phyloP scores from a whole-genome alignment of 768 basidiomycete genomes.

The Hygrocybe coccinea region DNA sequence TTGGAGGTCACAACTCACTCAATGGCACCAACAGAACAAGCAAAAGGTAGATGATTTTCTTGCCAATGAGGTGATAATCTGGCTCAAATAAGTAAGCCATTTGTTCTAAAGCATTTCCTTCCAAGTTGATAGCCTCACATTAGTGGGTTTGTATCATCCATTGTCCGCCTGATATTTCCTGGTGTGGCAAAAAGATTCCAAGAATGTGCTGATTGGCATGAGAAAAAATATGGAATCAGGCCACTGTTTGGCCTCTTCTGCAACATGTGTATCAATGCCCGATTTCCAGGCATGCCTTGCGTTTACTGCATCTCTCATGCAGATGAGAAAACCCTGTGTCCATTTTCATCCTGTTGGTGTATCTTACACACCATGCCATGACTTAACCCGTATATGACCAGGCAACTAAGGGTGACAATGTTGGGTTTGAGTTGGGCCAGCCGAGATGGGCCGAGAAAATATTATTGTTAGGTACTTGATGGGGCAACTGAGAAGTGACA shows the following conservation, averaged over 20 bases:
- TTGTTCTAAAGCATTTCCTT: not conserved
- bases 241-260: not conserved
- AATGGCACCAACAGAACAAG: too few species aligned
- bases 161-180: not conserved
- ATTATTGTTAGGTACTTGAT: too few species aligned
- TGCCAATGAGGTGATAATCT: too few species aligned
- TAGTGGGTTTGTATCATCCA: too few species aligned
- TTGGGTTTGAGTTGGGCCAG: too few species aligned
- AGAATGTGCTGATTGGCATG: not conserved
- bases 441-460: too few species aligned
- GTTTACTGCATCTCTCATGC: not conserved
- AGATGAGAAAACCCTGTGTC: not conserved
- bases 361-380: too few species aligned
- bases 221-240: not conserved
- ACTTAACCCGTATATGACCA: too few species aligned
- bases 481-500: too few species aligned
- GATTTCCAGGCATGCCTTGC: not conserved
- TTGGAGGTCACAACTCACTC: not conserved
- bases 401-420: too few species aligned
- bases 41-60: too few species aligned
- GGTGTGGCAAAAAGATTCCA: not conserved
- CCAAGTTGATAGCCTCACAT: not conserved
- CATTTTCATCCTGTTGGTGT: not conserved
- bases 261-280: not conserved
- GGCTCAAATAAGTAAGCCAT: too few species aligned